A percentile compares a stretch with the other conserved stretches of the same genome.
These are phyloP conservation scores for Ceratocystis eucalypticola DNA, from an alignment of 2,329 filamentous ascomycete species.

Conservation along the genomic window DNA sequence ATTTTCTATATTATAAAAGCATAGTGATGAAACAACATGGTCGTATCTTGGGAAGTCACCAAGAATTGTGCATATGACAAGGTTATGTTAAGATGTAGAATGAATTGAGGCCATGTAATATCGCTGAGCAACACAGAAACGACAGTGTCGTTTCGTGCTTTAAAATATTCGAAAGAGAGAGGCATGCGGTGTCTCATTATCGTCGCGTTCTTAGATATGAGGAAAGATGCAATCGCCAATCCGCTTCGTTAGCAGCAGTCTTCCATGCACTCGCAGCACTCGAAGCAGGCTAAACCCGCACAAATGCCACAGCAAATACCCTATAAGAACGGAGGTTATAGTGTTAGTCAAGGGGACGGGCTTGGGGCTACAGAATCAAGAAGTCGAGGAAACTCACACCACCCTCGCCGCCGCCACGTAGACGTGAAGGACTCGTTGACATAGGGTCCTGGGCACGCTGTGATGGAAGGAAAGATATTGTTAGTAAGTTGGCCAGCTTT, in stretches of 20 bases:
- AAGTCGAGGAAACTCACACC: slow-evolving; percentile 7
- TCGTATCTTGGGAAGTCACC: not conserved
- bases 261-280: slow-evolving; percentile 23
- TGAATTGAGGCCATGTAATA: no score
- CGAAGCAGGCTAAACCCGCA: slow-evolving; percentile 30
- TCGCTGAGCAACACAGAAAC: no score
- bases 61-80: not conserved
- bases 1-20: not conserved
- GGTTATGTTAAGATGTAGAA: not conserved
- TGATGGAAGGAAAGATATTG: not conserved
- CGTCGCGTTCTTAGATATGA: no score
- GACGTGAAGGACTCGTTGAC: slow-evolving; percentile 5
- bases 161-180: no score
- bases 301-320: slow-evolving; percentile 31
- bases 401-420: slow-evolving; percentile 12
- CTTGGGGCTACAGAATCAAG: not conserved
- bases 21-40: not conserved
- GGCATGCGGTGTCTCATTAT: no score
- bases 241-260: slow-evolving; percentile 23
- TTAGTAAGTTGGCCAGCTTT: not conserved
- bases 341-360: not conserved
- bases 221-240: not conserved
- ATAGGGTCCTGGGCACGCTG: slow-evolving; percentile 7
- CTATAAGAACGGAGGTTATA: slow-evolving; percentile 20
- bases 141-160: no score